Evolutionary conservation across 352 stramenopile genomes (phyloP).

Genomic region (Discostella stelligera): DNA sequence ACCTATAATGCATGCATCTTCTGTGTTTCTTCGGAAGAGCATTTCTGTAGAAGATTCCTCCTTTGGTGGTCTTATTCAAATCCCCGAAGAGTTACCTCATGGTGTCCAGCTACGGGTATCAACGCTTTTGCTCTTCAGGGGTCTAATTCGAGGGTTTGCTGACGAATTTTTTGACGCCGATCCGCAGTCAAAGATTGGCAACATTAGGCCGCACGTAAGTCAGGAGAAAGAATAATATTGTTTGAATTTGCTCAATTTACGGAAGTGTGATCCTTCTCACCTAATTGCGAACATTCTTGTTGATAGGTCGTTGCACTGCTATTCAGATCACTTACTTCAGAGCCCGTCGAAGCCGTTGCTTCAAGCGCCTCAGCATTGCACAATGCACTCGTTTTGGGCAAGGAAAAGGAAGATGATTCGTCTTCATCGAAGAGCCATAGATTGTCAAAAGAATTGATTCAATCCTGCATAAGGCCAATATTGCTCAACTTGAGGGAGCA

Average conservation of each 20-base stretch:
- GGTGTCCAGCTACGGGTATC: constrained; percentile 79
- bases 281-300: background rate
- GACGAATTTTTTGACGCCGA: constrained; percentile 79
- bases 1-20: constrained; percentile 30
- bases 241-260: no score
- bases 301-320: constrained; percentile 71
- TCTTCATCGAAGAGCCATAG: constrained; percentile 39
- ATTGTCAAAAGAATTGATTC: constrained; percentile 92
- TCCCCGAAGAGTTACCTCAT: constrained; percentile 65
- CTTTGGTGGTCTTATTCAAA: constrained; percentile 45
- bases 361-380: constrained; percentile 66
- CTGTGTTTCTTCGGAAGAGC: constrained; percentile 67
- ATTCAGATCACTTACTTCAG: constrained; percentile 77
- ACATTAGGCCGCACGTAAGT: constrained; percentile 37
- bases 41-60: constrained; percentile 40
- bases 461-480: constrained; percentile 93
- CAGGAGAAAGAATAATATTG: no score
- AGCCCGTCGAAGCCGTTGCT: constrained; percentile 56
- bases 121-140: constrained; percentile 70
- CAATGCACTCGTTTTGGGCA: constrained; percentile 64
- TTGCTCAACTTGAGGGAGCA: constrained; percentile 95
- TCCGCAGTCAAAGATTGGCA: constrained; percentile 69
- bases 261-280: no score
- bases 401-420: constrained; percentile 37
- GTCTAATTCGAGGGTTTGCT: constrained; percentile 66